Percentiles rank a stretch among this genome's conserved stretches.
Conservation (phyloP, 108 stramenopile genomes). For the Nannochloropsis oceanica region DNA sequence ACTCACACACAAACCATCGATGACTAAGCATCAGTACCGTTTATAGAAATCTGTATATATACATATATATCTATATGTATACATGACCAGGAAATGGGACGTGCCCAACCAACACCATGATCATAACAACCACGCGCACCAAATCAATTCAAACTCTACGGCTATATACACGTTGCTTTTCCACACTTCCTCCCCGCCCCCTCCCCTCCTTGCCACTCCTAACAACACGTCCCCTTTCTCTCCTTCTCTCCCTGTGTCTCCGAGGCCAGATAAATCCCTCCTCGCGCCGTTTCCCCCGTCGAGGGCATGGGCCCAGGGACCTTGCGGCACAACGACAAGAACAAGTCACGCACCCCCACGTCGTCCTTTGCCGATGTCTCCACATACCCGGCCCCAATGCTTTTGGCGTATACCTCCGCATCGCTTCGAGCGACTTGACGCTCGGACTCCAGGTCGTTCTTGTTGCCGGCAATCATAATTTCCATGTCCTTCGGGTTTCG, state of each 20-base stretch:
- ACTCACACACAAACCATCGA: too few relatives aligned
- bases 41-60: background rate
- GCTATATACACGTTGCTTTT: background rate
- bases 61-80: background rate
- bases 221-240: background rate
- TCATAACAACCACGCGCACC: background rate
- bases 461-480: constrained; percentile 41
- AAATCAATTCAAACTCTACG: background rate
- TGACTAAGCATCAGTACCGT: background rate
- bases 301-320: background rate
- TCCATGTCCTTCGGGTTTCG: constrained; percentile 33
- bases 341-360: constrained; percentile 28
- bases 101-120: background rate
- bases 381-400: constrained; percentile 33
- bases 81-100: background rate
- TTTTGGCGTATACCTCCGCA: constrained; percentile 24
- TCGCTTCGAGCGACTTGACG: constrained; percentile 2
- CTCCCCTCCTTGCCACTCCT: background rate
- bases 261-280: background rate
- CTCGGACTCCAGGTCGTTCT: constrained; percentile 32
- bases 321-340: constrained; percentile 5
- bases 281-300: background rate
- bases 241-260: background rate
- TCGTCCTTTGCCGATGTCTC: constrained; percentile 39
- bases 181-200: background rate